These are phyloP conservation scores for Naumovozyma baii DNA, from an alignment of 805 yeast species.

Conservation along the genomic window DNA sequence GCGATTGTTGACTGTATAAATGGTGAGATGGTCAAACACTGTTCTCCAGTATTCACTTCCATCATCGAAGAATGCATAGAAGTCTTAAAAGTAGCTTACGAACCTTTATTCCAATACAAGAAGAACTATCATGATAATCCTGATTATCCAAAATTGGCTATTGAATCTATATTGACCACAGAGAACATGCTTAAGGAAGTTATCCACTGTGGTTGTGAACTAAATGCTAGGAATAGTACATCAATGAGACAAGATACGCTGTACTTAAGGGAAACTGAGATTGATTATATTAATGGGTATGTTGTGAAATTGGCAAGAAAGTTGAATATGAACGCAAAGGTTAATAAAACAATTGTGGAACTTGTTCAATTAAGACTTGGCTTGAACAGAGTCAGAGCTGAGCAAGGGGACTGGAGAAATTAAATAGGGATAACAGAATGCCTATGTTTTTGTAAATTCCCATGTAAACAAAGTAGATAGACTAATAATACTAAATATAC, in stretches of 20 bases:
- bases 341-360: slow-evolving; percentile 28
- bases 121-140: slow-evolving; percentile 10
- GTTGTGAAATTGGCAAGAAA: slow-evolving; percentile 46
- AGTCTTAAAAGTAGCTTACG: slow-evolving; percentile 23
- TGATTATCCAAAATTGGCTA: slow-evolving; percentile 24
- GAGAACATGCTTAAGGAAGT: slow-evolving; percentile 30
- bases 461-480: not conserved
- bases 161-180: slow-evolving; percentile 23
- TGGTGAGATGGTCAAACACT: slow-evolving; percentile 56
- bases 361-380: slow-evolving; percentile 30
- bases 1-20: slow-evolving; percentile 69
- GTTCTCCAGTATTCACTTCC: slow-evolving; percentile 29
- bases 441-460: too few species aligned
- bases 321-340: slow-evolving; percentile 27
- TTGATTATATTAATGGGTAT: slow-evolving; percentile 78
- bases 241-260: slow-evolving; percentile 48
- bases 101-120: slow-evolving; percentile 24
- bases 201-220: slow-evolving; percentile 34
- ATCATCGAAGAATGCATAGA: slow-evolving; percentile 31
- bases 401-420: slow-evolving; percentile 6
- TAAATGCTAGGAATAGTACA: slow-evolving; percentile 46
- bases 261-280: slow-evolving; percentile 53
- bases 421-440: not conserved
- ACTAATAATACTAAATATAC: too few species aligned
- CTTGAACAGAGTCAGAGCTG: slow-evolving; percentile 19